A percentile compares a stretch with the other conserved stretches of the same genome.
These are phyloP conservation scores for Camellia granthamiana DNA, from an alignment of 148 eudicot genomes.

Conservation along the genomic window DNA sequence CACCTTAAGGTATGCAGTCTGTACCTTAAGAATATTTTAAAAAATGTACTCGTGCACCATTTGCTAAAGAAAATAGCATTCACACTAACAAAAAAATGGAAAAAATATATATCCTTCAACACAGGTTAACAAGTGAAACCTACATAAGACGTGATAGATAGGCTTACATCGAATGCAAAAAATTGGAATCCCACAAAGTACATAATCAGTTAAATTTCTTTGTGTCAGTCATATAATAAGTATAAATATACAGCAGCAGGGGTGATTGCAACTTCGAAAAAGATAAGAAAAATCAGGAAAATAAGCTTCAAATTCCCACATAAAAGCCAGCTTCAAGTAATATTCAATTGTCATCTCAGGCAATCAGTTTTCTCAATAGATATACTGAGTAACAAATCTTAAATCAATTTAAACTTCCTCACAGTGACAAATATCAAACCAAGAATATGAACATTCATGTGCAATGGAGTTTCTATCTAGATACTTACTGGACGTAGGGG, in stretches of 20 bases:
- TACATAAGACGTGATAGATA: background rate
- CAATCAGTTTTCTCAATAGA: too few relatives aligned
- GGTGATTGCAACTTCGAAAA: background rate
- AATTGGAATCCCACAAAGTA: background rate
- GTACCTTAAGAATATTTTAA: background rate
- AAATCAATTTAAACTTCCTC: background rate
- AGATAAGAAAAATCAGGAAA: background rate
- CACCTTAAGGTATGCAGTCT: background rate
- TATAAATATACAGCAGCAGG: background rate
- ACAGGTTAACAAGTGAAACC: background rate
- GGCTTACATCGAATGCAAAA: background rate
- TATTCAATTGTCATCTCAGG: too few relatives aligned
- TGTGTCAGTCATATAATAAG: too few relatives aligned
- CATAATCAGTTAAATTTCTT: too few relatives aligned
- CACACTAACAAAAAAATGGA: too few relatives aligned
- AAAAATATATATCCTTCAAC: background rate
- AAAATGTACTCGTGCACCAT: background rate
- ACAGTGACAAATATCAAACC: background rate
- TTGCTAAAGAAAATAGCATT: background rate
- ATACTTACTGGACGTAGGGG: constrained; percentile 84
- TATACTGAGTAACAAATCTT: too few relatives aligned
- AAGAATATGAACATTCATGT: background rate
- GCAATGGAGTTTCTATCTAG: background rate
- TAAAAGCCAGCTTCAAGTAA: too few relatives aligned
- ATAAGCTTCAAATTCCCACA: background rate